Percentiles rank a stretch among this genome's conserved stretches.
phyloP scores from a whole-genome alignment of 2,329 filamentous ascomycete genomes.

The Keithomyces neogunnii region DNA sequence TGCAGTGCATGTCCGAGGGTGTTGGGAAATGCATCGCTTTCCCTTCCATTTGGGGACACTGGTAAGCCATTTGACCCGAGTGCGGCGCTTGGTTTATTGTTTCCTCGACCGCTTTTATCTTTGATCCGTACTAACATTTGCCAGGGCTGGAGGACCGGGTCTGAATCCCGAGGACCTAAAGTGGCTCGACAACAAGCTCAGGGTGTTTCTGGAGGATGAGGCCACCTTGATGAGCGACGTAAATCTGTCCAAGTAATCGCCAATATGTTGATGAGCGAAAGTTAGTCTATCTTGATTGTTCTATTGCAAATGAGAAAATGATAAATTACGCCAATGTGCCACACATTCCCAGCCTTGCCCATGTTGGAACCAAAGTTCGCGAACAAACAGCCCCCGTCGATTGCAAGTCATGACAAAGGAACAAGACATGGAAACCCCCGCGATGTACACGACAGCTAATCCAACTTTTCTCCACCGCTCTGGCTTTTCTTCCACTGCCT shows the following conservation, averaged over 20 bases:
- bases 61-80: conserved; percentile 11
- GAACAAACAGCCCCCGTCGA: no score
- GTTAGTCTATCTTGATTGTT: neutral
- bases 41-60: conserved; percentile 35
- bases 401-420: no score
- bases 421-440: no score
- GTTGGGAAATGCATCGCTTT: conserved; percentile 27
- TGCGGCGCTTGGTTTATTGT: neutral
- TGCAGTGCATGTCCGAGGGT: conserved; percentile 34
- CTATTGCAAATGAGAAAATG: neutral
- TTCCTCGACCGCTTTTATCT: no score
- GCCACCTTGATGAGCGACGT: neutral
- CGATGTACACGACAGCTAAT: neutral
- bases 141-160: conserved; percentile 58
- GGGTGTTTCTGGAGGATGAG: conserved; percentile 29
- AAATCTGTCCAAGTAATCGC: neutral
- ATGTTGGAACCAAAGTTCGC: no score
- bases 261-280: neutral
- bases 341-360: no score
- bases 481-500: conserved; percentile 12
- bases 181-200: conserved; percentile 60
- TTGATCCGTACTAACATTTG: neutral
- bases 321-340: no score
- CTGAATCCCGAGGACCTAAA: conserved; percentile 61
- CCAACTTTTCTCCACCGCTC: neutral